Evolutionary conservation across 192 early-diverging fungal species (phyloP).

Genomic region (Coemansia sp.): DNA sequence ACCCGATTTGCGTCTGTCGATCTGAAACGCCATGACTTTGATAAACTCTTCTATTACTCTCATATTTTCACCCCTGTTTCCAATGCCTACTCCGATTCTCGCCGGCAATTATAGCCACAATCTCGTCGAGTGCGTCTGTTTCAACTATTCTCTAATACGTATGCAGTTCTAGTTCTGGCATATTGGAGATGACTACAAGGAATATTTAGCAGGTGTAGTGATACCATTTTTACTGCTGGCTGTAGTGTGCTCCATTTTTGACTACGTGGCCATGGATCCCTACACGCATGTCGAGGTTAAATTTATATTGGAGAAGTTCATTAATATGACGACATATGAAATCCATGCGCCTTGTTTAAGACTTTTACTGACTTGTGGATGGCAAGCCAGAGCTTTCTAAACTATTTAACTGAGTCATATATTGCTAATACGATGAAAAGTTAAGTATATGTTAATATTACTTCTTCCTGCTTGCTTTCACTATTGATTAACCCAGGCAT

Average conservation of each 20-base stretch:
- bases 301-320: neutral
- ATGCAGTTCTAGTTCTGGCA: neutral
- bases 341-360: neutral
- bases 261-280: neutral
- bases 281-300: neutral
- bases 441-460: too few relatives aligned
- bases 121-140: neutral
- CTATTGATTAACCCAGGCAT: too few relatives aligned
- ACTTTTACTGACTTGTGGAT: too few relatives aligned
- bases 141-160: neutral
- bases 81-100: neutral
- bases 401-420: too few relatives aligned
- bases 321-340: neutral
- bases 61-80: neutral
- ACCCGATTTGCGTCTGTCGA: neutral
- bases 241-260: neutral
- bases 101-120: neutral
- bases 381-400: too few relatives aligned
- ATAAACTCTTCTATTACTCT: neutral
- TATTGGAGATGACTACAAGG: neutral
- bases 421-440: too few relatives aligned
- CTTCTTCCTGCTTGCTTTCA: too few relatives aligned
- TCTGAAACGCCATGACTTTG: neutral
- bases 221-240: neutral
- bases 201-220: neutral